These are phyloP conservation scores for Plantago elongata DNA, from an alignment of 257 asterid genomes.

Conservation along the genomic window DNA sequence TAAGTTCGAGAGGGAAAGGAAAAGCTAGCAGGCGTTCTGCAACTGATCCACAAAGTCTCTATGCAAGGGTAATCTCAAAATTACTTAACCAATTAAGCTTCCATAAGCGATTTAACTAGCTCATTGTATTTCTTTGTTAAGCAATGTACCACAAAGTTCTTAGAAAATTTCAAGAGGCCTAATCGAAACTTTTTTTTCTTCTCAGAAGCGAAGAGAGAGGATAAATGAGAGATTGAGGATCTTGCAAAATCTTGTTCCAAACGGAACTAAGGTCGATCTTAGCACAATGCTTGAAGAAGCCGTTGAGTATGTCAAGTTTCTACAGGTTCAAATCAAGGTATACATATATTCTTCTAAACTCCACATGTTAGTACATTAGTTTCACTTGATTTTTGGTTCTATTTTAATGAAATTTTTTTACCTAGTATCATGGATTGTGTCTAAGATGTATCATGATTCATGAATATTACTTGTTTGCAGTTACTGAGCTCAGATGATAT, in stretches of 20 bases:
- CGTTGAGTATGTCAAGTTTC: slow-evolving; percentile 72
- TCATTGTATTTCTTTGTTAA: neutral
- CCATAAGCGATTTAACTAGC: neutral
- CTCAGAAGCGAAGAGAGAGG: slow-evolving; percentile 79
- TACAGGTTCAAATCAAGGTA: slow-evolving; percentile 94
- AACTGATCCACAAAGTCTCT: slow-evolving; percentile 85
- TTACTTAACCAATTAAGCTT: too few species aligned
- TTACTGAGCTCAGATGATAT: slow-evolving; percentile 76
- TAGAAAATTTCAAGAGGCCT: neutral
- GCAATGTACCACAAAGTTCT: neutral
- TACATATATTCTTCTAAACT: neutral
- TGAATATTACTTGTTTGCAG: slow-evolving; percentile 31
- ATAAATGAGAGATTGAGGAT: slow-evolving; percentile 77
- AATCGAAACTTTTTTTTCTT: slow-evolving; percentile 1
- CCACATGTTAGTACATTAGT: neutral
- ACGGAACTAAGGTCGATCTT: slow-evolving; percentile 91
- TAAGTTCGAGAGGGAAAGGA: slow-evolving; percentile 39
- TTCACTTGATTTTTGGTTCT: neutral
- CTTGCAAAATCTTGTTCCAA: slow-evolving; percentile 85
- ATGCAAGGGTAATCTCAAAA: slow-evolving; percentile 63
- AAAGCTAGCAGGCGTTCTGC: slow-evolving; percentile 62
- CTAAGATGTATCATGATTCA: neutral
- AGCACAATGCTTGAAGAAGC: slow-evolving; percentile 99
- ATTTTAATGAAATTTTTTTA: neutral
- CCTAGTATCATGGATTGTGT: too few species aligned